A percentile compares a stretch with the other conserved stretches of the same genome.
Conservation (phyloP, 2,329 filamentous ascomycete species). For the Apiospora kogelbergensis region DNA sequence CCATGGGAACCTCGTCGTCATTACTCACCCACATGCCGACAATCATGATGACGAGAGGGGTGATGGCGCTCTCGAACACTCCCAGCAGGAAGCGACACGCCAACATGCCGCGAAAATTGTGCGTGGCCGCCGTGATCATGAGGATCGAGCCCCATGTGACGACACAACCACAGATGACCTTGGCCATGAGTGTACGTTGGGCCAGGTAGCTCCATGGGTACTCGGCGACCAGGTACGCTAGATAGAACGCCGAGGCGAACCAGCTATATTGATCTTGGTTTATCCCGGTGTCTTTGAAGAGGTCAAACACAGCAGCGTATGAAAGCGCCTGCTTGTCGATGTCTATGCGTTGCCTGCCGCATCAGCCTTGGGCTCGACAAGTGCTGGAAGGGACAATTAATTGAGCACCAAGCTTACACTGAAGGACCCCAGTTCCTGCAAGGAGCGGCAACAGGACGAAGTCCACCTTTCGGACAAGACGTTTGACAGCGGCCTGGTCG, state of each 20-base stretch:
- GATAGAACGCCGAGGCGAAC: slow-evolving; percentile 57
- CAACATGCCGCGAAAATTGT: slow-evolving; percentile 41
- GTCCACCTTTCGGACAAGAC: slow-evolving; percentile 47
- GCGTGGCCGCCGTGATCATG: slow-evolving; percentile 41
- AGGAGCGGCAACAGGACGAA: slow-evolving; percentile 51
- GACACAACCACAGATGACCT: slow-evolving; percentile 33
- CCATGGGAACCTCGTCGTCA: neutral
- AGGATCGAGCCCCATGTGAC: slow-evolving; percentile 38
- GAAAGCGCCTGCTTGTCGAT: slow-evolving; percentile 56
- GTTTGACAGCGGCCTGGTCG: slow-evolving; percentile 34
- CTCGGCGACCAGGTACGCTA: slow-evolving; percentile 34
- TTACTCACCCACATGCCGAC: slow-evolving; percentile 42
- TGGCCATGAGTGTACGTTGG: slow-evolving; percentile 35
- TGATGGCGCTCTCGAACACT: slow-evolving; percentile 47
- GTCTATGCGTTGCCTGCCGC: slow-evolving; percentile 19
- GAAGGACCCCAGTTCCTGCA: slow-evolving; percentile 48
- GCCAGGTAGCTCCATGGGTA: slow-evolving; percentile 36
- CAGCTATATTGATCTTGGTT: slow-evolving; percentile 48
- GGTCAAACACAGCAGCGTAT: slow-evolving; percentile 56
- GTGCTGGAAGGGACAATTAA: neutral
- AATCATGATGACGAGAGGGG: slow-evolving; percentile 50
- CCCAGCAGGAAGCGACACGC: slow-evolving; percentile 46
- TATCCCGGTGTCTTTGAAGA: slow-evolving; percentile 49
- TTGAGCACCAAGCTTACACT: slow-evolving; percentile 31
- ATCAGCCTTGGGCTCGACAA: neutral